Evolutionary conservation across 148 eudicot genomes (phyloP).

Genomic region (Chenopodium album): DNA sequence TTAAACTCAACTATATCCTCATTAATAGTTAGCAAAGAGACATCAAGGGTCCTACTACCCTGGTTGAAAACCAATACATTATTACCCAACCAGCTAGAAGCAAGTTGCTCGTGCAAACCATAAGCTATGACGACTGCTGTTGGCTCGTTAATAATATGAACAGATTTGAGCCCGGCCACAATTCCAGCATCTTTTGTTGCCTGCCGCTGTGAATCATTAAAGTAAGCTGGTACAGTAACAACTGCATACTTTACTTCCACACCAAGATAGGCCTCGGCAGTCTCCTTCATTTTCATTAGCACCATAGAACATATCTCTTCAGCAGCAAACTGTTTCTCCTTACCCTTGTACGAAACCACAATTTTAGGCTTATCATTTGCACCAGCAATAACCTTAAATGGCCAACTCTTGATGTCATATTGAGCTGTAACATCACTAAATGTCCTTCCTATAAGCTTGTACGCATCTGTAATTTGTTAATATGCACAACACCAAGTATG

Average conservation of each 20-base stretch:
- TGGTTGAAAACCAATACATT: constrained; percentile 28
- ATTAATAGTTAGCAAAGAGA: constrained; percentile 10
- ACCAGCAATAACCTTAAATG: constrained; percentile 19
- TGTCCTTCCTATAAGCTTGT: constrained; percentile 23
- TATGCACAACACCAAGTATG: neutral
- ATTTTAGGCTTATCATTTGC: constrained; percentile 14
- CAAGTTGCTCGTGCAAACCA: constrained; percentile 14
- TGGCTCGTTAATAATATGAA: constrained; percentile 19
- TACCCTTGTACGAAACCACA: constrained; percentile 23
- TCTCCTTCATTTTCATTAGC: constrained; percentile 23
- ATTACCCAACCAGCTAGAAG: neutral
- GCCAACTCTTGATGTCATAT: constrained; percentile 16
- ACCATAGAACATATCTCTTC: constrained; percentile 38
- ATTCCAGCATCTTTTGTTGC: constrained; percentile 21
- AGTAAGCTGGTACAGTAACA: constrained; percentile 33
- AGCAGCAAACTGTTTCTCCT: constrained; percentile 19
- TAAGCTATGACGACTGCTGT: constrained; percentile 27
- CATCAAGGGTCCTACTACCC: constrained; percentile 26
- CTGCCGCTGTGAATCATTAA: constrained; percentile 28
- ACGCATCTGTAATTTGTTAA: constrained; percentile 14
- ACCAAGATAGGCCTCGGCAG: constrained; percentile 25
- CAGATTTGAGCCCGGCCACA: constrained; percentile 20
- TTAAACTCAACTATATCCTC: constrained; percentile 12
- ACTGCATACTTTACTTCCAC: constrained; percentile 21
- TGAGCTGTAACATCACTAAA: constrained; percentile 4